Evolutionary conservation across 1,284 basidiomycete species (phyloP).

Genomic region (Rhodotorula sp.): DNA sequence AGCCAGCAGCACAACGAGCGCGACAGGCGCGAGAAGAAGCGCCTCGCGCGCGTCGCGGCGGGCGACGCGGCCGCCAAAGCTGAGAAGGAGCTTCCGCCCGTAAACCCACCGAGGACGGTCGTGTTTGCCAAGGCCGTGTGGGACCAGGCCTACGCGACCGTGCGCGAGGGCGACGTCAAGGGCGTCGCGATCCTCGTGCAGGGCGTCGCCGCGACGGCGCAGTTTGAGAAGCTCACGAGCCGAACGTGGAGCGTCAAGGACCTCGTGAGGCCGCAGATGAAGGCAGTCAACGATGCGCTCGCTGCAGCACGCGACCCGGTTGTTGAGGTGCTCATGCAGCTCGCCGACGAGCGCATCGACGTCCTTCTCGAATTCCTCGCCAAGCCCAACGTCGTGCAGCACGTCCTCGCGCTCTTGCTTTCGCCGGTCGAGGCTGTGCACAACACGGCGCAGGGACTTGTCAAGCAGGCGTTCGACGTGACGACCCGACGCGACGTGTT

Average conservation of each 20-base stretch:
- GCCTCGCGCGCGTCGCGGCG: conserved; percentile 11
- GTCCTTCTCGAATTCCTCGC: conserved; percentile 26
- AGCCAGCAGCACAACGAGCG: conserved; percentile 16
- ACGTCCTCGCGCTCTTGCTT: conserved; percentile 68
- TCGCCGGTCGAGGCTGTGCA: conserved; percentile 76
- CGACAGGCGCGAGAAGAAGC: conserved; percentile 20
- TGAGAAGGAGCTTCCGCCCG: conserved; percentile 11
- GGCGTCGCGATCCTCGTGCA: conserved; percentile 63
- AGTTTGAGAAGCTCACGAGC: conserved; percentile 64
- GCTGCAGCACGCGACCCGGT: conserved; percentile 20
- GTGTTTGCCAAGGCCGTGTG: conserved; percentile 64
- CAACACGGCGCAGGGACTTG: conserved; percentile 68
- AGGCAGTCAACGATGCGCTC: conserved; percentile 37
- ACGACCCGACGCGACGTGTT: conserved; percentile 84
- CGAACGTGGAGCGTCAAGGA: conserved; percentile 51
- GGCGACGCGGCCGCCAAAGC: conserved; percentile 15
- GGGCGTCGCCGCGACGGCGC: conserved; percentile 62
- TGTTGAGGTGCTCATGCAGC: conserved; percentile 25
- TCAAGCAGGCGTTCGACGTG: conserved; percentile 78
- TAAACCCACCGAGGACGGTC: conserved; percentile 28
- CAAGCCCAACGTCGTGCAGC: conserved; percentile 19
- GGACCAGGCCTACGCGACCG: conserved; percentile 63
- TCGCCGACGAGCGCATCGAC: conserved; percentile 33
- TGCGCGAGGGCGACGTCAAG: conserved; percentile 62
- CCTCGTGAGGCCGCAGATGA: conserved; percentile 41